phyloP scores from a whole-genome alignment of 1,284 basidiomycete genomes.

The Trichosporon sp. region DNA sequence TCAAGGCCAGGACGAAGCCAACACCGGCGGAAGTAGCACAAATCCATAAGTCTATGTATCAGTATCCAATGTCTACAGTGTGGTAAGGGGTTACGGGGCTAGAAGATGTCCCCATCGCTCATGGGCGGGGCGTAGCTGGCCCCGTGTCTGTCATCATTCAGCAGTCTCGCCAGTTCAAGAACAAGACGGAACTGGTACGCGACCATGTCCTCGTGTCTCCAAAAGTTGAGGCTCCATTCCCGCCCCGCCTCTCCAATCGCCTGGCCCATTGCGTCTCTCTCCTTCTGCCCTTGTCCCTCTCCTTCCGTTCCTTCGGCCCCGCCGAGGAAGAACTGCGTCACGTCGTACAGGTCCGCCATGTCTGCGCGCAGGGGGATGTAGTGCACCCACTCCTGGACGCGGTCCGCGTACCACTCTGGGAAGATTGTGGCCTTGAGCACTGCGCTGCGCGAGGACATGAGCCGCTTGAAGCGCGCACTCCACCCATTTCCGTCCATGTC shows the following conservation, averaged over 20 bases:
- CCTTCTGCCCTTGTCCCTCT: not conserved
- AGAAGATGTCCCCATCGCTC: conserved; percentile 1
- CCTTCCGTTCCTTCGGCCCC: conserved; percentile 54
- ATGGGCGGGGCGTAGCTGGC: conserved; percentile 23
- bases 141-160: conserved; percentile 37
- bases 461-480: conserved; percentile 55
- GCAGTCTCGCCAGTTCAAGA: conserved; percentile 42
- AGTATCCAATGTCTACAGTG: not conserved
- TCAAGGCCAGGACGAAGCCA: no score
- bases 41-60: not conserved
- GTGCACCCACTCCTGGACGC: conserved; percentile 58
- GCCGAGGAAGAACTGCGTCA: conserved; percentile 64
- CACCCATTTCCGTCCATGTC: conserved; percentile 58
- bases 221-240: conserved; percentile 65
- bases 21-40: not conserved
- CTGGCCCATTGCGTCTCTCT: conserved; percentile 63
- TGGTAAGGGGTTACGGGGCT: not conserved
- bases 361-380: conserved; percentile 59
- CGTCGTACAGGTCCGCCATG: conserved; percentile 60
- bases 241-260: conserved; percentile 65
- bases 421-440: conserved; percentile 58
- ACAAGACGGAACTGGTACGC: conserved; percentile 64
- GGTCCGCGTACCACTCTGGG: conserved; percentile 59
- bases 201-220: conserved; percentile 67
- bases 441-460: conserved; percentile 55